Base-by-base conservation (phyloP, 2,329 filamentous ascomycete genomes). In the Boeremia exigua region DNA sequence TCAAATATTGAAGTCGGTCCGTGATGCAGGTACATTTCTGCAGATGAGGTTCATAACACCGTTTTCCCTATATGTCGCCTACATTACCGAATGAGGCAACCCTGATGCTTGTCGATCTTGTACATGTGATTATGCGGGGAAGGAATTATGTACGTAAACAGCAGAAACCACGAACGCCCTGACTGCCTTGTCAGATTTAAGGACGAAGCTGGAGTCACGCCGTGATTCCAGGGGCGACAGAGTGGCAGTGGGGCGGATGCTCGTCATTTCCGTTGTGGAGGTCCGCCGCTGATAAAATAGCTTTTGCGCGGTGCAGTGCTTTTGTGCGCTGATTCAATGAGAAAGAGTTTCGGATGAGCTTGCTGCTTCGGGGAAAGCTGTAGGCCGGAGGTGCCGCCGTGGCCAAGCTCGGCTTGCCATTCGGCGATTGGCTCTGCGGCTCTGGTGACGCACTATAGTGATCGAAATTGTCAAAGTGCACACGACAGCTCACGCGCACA, bases 321-420 rank as follows among this genome's bases (percentile, higher is more conserved):
- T 33, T 40, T 39, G 42, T 34, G n/a, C 23, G 15, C 27, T 27
- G 32, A 6, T 10, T 11, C 5, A 25, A 39, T 33, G 27, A 19
- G 11, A 27, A 32, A 27, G n/a, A 47, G 29, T 51, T 40, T 56
- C 53, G 47, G 53, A n/a, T 30, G 30, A 34, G 34, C 29, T 30
- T 51, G 46, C 53, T 56, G 39, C 28, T 55, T 51, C 30, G 32
- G 48, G 53, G 27, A 36, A 51, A 47, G 43, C 25, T 56, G 36
- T n/a, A 15, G 17, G 30, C 27, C 17, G 8, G 11, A 33, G 27
- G 19, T 47, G 53, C 36, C 53, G 36, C 6, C 40, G 40, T 28
- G 47, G 30, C 53, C 40, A 25, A 23, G 36, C 42, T 39, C n/a
- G 27, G 47, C 53, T 47, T 32, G 37, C 36, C 27, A 14, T 33